phyloP scores from a whole-genome alignment of 2,329 filamentous ascomycete species.

The Cryphonectria radicalis region DNA sequence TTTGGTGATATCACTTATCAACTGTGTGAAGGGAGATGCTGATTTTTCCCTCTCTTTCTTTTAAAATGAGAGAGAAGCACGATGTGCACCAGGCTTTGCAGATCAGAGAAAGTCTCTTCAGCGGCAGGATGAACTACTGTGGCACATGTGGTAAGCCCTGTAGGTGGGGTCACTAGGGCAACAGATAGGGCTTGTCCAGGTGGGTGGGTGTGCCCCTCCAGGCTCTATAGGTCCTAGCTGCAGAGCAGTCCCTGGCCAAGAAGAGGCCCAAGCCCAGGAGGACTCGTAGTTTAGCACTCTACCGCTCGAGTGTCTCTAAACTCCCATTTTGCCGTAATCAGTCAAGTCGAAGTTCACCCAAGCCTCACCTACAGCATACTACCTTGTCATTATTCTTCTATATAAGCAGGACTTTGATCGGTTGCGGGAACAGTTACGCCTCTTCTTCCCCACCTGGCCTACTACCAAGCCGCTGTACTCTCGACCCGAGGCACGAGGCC shows the following conservation, averaged over 20 bases:
- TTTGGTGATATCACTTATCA: not conserved
- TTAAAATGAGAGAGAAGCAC: not conserved
- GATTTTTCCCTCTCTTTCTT: not conserved
- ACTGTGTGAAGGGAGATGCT: not conserved
- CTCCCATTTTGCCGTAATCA: not conserved
- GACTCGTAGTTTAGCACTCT: not conserved
- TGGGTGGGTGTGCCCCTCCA: not conserved
- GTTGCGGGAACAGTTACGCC: not conserved
- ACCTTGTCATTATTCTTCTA: no score
- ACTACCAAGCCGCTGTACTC: not conserved
- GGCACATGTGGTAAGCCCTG: not conserved
- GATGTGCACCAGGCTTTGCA: not conserved
- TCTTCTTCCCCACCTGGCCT: not conserved
- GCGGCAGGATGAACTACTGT: not conserved
- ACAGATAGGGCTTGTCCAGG: no score
- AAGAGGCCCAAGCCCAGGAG: not conserved
- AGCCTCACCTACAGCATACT: not conserved
- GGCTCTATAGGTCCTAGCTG: not conserved
- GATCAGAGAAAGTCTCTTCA: not conserved
- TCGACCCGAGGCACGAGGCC: not conserved
- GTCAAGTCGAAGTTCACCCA: not conserved
- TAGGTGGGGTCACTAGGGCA: not conserved
- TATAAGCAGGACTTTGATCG: not conserved
- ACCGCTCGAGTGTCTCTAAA: not conserved
- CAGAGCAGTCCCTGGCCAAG: not conserved